A percentile compares a stretch with the other conserved stretches of the same genome.
Conservation (phyloP, 352 stramenopile species). For the Thalassiosira sp. region DNA sequence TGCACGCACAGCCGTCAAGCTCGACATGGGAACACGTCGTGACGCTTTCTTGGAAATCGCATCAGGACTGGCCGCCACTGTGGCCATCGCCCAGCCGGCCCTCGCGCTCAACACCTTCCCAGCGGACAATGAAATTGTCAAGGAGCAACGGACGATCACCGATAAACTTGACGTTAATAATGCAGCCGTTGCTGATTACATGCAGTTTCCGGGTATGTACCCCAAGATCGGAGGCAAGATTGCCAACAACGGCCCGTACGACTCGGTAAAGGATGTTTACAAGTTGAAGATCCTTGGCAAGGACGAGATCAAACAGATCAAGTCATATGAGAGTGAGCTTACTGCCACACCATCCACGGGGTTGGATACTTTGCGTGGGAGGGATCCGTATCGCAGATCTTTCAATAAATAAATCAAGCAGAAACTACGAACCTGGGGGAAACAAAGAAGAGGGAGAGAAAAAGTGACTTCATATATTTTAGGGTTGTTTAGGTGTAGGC, state of each 20-base stretch:
- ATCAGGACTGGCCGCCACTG: not conserved
- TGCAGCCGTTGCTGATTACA: conserved; percentile 85
- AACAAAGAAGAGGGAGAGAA: no score
- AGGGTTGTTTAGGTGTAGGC: no score
- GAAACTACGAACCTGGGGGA: no score
- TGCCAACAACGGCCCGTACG: conserved; percentile 83
- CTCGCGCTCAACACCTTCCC: not conserved
- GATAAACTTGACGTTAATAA: conserved; percentile 84
- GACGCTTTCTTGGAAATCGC: conserved; percentile 8
- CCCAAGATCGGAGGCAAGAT: conserved; percentile 84
- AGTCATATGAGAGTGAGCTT: conserved; percentile 85
- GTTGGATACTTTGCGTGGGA: conserved; percentile 7
- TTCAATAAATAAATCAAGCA: conserved; percentile 16
- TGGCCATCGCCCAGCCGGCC: not conserved
- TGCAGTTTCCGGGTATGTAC: conserved; percentile 85
- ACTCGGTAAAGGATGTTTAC: conserved; percentile 83
- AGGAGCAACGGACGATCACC: conserved; percentile 7
- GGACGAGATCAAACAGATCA: conserved; percentile 81
- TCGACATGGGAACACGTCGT: conserved; percentile 13
- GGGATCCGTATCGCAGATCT: conserved; percentile 15
- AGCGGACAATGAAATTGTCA: conserved; percentile 13
- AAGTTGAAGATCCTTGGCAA: conserved; percentile 79
- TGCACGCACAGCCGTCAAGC: not conserved
- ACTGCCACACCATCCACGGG: conserved; percentile 44
- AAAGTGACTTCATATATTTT: no score